Evolutionary conservation across 2,329 filamentous ascomycete genomes (phyloP).

Genomic region (Cytospora mali): DNA sequence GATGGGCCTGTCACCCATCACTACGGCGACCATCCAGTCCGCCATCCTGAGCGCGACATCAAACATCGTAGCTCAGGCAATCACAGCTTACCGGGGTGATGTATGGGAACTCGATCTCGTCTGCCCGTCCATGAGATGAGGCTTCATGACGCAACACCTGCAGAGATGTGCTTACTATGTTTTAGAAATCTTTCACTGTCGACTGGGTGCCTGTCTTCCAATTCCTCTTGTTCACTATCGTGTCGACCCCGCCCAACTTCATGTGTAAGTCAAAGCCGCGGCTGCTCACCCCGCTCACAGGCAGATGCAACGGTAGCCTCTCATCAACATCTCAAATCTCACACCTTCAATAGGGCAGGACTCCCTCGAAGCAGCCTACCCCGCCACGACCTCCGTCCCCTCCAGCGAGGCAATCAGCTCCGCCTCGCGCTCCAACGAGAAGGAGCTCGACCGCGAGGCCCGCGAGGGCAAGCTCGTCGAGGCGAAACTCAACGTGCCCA

Average conservation of each 20-base stretch:
- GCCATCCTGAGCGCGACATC: conserved; percentile 66
- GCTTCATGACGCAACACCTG: neutral
- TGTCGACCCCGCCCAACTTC: conserved; percentile 82
- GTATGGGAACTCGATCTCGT: conserved; percentile 46
- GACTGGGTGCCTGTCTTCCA: conserved; percentile 71
- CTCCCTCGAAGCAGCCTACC: conserved; percentile 74
- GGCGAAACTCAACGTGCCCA: conserved; percentile 60
- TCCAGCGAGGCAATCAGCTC: conserved; percentile 43
- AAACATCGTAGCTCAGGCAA: conserved; percentile 72
- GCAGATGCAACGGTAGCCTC: neutral
- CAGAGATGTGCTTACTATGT: conserved; percentile 4
- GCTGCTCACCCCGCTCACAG: neutral
- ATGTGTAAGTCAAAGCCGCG: conserved; percentile 59
- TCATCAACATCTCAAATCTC: conserved; percentile 3
- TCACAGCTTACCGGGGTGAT: conserved; percentile 62
- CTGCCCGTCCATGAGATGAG: neutral
- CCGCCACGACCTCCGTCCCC: conserved; percentile 59
- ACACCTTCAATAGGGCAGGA: conserved; percentile 62
- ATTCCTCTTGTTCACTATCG: conserved; percentile 72
- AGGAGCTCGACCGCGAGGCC: conserved; percentile 50
- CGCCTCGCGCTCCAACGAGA: conserved; percentile 45
- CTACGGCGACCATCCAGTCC: conserved; percentile 66
- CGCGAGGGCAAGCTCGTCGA: conserved; percentile 45
- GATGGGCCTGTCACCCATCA: conserved; percentile 53
- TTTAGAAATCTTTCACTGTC: conserved; percentile 61